Evolutionary conservation across 2,329 filamentous ascomycete genomes (phyloP).

Genomic region (Exutisphaerella laricina): DNA sequence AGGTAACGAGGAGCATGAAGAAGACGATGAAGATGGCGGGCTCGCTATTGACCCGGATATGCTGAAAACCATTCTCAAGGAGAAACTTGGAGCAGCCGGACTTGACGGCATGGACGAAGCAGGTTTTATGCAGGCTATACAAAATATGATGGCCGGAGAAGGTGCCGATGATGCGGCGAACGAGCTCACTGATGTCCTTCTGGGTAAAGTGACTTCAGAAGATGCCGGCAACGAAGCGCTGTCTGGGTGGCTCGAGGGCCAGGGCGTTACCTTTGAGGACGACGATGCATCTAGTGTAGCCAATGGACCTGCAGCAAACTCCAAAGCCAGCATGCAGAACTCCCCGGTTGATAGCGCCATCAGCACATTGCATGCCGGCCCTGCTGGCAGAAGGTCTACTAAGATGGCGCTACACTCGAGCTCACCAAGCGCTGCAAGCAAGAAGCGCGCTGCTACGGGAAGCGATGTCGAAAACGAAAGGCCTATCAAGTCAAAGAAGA

Average conservation of each 20-base stretch:
- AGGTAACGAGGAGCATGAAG: too few relatives aligned
- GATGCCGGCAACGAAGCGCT: conserved; percentile 26
- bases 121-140: conserved; percentile 39
- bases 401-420: conserved; percentile 15
- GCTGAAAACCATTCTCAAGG: conserved; percentile 31
- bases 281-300: conserved; percentile 27
- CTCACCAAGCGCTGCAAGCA: conserved; percentile 12
- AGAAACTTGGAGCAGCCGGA: conserved; percentile 29
- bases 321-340: conserved; percentile 3
- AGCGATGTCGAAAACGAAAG: conserved; percentile 4
- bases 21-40: too few relatives aligned
- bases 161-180: conserved; percentile 39
- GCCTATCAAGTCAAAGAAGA: conserved; percentile 14
- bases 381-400: conserved; percentile 1
- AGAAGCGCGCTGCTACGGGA: conserved; percentile 7
- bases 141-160: conserved; percentile 42
- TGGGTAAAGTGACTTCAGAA: conserved; percentile 32
- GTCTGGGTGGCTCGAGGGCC: conserved; percentile 30
- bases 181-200: conserved; percentile 39
- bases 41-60: conserved; percentile 36
- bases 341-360: conserved; percentile 19
- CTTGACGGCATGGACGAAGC: conserved; percentile 39
- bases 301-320: conserved; percentile 27
- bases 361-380: conserved; percentile 1
- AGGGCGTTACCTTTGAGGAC: conserved; percentile 29